Conservation (phyloP, 2,329 filamentous ascomycete species). For the Aureobasidium sp. region DNA sequence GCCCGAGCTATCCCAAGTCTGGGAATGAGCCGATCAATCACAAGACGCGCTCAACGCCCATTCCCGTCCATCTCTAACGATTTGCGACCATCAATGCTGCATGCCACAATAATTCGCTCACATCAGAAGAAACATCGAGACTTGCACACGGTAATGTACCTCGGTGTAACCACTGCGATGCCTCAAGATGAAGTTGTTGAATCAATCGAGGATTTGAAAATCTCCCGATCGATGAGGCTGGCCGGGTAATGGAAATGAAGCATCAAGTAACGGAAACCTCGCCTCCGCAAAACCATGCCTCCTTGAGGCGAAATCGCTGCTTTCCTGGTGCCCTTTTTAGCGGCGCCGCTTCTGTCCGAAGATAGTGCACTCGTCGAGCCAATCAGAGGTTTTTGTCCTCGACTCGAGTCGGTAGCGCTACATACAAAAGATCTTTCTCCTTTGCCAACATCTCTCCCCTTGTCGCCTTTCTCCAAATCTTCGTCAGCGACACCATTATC, state of each 20-base stretch:
- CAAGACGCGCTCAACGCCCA: conserved; percentile 9
- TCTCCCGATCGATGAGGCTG: neutral
- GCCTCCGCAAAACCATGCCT: conserved; percentile 1
- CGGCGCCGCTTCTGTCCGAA: too few species aligned
- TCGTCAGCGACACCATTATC: neutral
- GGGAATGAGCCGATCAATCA: conserved; percentile 7
- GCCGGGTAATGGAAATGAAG: conserved; percentile 6
- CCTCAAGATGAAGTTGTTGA: neutral
- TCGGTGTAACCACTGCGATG: neutral
- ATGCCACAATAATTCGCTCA: neutral
- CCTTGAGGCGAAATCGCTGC: neutral
- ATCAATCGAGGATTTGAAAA: neutral
- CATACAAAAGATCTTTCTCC: conserved; percentile 11
- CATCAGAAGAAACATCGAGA: neutral
- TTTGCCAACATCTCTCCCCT: conserved; percentile 1
- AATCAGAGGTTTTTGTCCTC: neutral
- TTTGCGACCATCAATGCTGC: neutral
- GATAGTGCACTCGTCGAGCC: neutral
- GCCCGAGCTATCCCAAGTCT: conserved; percentile 2
- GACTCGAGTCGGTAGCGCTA: neutral
- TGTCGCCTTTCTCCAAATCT: neutral
- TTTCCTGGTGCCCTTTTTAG: neutral
- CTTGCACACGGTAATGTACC: too few species aligned
- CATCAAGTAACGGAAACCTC: conserved; percentile 9
- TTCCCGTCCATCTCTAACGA: neutral